These are phyloP conservation scores for Cornus florida DNA, from an alignment of 148 eudicot genomes.

Conservation along the genomic window DNA sequence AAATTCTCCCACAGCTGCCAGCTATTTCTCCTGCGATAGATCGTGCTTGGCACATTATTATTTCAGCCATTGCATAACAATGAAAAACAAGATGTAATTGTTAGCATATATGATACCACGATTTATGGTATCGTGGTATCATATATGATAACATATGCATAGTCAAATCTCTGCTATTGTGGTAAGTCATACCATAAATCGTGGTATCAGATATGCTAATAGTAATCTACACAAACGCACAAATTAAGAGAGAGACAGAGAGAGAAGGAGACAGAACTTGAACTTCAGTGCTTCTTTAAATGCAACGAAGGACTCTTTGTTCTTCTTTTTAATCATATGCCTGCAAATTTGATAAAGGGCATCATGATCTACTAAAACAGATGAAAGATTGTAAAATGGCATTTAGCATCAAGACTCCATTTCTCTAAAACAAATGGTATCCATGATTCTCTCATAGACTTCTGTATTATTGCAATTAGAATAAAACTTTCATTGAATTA, in stretches of 20 bases:
- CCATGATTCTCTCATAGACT: too few species aligned
- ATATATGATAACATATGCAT: too few species aligned
- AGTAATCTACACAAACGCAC: too few species aligned
- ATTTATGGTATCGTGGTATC: too few species aligned
- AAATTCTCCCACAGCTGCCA: constrained; percentile 99
- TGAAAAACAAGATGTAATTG: background rate
- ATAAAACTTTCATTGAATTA: background rate
- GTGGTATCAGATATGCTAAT: too few species aligned
- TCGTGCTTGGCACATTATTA: constrained; percentile 9
- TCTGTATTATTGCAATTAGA: too few species aligned
- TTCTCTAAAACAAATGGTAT: too few species aligned
- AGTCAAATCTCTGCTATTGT: too few species aligned
- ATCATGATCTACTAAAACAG: background rate
- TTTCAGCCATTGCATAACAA: background rate
- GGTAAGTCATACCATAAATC: too few species aligned
- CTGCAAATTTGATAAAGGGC: constrained; percentile 34
- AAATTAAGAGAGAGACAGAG: background rate
- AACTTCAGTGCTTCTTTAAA: constrained; percentile 86
- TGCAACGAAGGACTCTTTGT: constrained; percentile 73
- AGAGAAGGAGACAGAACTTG: constrained; percentile 46
- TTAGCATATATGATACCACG: too few species aligned
- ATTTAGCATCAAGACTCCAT: background rate
- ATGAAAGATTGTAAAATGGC: background rate
- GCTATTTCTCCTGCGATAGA: constrained; percentile 64
- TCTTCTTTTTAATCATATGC: constrained; percentile 75